Percentiles rank a stretch among this genome's conserved stretches.
Evolutionary conservation across 164 flowering plant species (phyloP).

Genomic region (grape (Vitis vinifera)): ASM3070453v1 NC_081808.1:18560001-18560500

Average conservation of each 20-base stretch:
- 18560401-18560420: background rate
- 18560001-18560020: too few species aligned
- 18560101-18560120: background rate
- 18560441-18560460: too few species aligned
- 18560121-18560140: background rate
- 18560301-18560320: conserved; percentile 32
- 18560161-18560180: background rate
- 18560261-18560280: conserved; percentile 22
- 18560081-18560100: background rate
- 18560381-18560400: conserved; percentile 32
- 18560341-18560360: conserved; percentile 41
- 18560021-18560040: background rate
- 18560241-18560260: conserved; percentile 12
- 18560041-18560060: background rate
- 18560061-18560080: background rate
- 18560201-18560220: background rate
- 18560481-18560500: too few species aligned
- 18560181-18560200: conserved; percentile 18
- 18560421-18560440: too few species aligned
- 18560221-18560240: background rate
- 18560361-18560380: conserved; percentile 58
- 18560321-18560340: conserved; percentile 42
- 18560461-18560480: too few species aligned
- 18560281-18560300: conserved; percentile 14
- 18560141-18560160: conserved; percentile 2